Percentiles rank a stretch among this genome's conserved stretches.
These are phyloP conservation scores for Leccinellum albellum DNA, from an alignment of 768 basidiomycete genomes.

Conservation along the genomic window DNA sequence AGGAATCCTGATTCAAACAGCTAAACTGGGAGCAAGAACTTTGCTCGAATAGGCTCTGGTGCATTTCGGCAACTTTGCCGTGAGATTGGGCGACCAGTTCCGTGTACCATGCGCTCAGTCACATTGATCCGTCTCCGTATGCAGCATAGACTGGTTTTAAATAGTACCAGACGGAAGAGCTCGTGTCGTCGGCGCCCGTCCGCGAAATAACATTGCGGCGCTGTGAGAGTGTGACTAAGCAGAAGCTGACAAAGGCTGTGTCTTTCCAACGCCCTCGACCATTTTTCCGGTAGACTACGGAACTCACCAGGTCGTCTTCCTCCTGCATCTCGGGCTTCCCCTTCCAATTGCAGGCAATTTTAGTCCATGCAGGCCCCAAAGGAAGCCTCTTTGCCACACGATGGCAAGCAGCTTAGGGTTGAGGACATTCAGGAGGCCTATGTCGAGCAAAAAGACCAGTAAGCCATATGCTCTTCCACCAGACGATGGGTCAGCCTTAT, in stretches of 20 bases:
- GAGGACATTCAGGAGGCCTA: conserved; percentile 78
- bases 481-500: not conserved
- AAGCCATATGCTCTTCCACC: conserved; percentile 21
- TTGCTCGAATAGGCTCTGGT: not conserved
- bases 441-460: conserved; percentile 74
- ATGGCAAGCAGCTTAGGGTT: conserved; percentile 40
- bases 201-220: too few species aligned
- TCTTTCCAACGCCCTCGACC: not conserved
- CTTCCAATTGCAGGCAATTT: conserved; percentile 3
- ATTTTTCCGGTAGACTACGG: not conserved
- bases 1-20: not conserved
- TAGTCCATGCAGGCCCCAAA: conserved; percentile 13
- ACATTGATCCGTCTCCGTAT: not conserved
- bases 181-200: not conserved
- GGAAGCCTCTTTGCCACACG: conserved; percentile 11
- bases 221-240: conserved; percentile 17
- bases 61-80: not conserved
- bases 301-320: not conserved
- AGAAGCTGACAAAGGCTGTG: conserved; percentile 6
- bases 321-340: not conserved
- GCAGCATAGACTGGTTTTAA: not conserved
- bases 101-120: not conserved
- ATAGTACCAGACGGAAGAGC: not conserved
- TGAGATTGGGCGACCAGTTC: too few species aligned
- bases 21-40: not conserved